A percentile compares a stretch with the other conserved stretches of the same genome.
phyloP scores from a whole-genome alignment of 176 grass and related monocot genomes.

The Lolium rigidum region DNA sequence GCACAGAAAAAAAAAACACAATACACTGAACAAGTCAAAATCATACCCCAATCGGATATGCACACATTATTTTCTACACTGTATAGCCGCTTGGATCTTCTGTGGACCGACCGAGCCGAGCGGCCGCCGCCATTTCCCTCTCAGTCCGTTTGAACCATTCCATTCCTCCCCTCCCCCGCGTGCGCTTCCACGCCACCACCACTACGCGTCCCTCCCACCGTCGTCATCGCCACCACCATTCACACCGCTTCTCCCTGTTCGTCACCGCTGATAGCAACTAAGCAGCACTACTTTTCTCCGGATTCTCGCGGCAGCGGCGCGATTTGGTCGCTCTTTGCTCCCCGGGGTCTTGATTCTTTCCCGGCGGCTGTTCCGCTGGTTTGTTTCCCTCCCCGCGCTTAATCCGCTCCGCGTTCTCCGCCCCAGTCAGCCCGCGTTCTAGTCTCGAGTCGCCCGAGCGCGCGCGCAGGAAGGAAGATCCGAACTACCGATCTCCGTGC shows the following conservation, averaged over 20 bases:
- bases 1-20: background rate
- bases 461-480: background rate
- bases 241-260: background rate
- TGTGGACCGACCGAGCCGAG: background rate
- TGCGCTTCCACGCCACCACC: conserved; percentile 12
- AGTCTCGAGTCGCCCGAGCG: background rate
- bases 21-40: background rate
- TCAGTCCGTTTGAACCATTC: conserved; percentile 37
- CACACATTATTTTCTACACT: background rate
- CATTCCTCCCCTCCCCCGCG: background rate
- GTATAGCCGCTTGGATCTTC: too few relatives aligned
- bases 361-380: conserved; percentile 30
- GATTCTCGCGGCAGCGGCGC: background rate
- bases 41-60: background rate
- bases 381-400: conserved; percentile 15
- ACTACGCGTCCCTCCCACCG: conserved; percentile 25
- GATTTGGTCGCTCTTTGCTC: background rate
- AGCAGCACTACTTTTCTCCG: background rate
- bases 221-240: background rate
- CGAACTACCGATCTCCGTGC: too few relatives aligned
- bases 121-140: conserved; percentile 8
- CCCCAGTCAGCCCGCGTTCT: conserved; percentile 9
- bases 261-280: background rate
- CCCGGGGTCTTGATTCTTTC: conserved; percentile 34
- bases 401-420: conserved; percentile 8